Conservation (phyloP, 495 filamentous ascomycete species). For the Lasiosphaeriaceae sp. region DNA sequence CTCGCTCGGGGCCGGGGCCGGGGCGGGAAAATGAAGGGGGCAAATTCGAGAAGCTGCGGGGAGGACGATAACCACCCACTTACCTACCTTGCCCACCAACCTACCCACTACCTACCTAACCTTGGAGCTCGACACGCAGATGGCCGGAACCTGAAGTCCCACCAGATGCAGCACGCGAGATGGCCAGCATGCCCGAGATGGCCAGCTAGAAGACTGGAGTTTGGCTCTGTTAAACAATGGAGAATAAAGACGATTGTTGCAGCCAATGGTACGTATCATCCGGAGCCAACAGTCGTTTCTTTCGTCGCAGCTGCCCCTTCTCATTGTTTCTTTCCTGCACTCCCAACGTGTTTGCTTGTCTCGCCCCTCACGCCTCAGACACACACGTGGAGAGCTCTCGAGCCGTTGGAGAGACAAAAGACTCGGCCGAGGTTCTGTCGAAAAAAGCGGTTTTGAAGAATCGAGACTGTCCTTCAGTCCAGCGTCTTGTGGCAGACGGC, state of each 20-base stretch:
- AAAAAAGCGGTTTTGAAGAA: constrained; percentile 4
- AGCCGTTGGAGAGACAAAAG: not conserved
- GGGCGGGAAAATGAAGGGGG: constrained; percentile 8
- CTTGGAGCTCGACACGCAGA: not conserved
- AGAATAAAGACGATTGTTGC: no score
- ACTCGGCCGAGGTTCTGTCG: not conserved
- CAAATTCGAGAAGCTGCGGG: constrained; percentile 10
- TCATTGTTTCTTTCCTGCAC: not conserved
- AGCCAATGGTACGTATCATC: no score
- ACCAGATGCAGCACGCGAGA: no score
- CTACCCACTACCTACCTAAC: not conserved
- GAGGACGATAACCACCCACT: not conserved
- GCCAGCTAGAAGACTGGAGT: no score
- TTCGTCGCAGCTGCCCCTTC: not conserved
- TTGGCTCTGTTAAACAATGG: no score
- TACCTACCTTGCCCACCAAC: not conserved
- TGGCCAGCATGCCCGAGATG: no score
- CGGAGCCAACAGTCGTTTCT: not conserved
- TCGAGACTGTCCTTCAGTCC: not conserved
- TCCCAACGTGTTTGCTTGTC: not conserved
- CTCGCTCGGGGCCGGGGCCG: no score
- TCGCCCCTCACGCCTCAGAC: not conserved
- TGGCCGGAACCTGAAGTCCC: no score
- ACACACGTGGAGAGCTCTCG: constrained; percentile 3
- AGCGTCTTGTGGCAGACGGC: not conserved